phyloP scores from a whole-genome alignment of 192 early-diverging fungal genomes.

The Backusella mclennaniae region DNA sequence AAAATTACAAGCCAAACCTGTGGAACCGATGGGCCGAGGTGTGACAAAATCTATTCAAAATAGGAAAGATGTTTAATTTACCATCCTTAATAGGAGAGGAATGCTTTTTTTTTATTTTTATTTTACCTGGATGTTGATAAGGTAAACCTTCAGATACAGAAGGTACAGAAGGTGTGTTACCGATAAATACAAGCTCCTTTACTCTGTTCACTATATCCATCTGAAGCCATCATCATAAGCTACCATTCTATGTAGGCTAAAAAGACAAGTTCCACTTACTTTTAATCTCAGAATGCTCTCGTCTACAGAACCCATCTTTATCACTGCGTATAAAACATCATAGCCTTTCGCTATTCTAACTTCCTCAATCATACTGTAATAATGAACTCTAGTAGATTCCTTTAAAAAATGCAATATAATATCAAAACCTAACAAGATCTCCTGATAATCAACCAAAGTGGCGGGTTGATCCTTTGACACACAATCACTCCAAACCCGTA shows the following conservation, averaged over 20 bases:
- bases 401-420: slow-evolving; percentile 24
- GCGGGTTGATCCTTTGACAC: neutral
- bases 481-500: neutral
- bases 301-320: slow-evolving; percentile 44
- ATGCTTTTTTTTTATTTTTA: neutral
- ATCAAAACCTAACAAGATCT: slow-evolving; percentile 25
- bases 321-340: slow-evolving; percentile 40
- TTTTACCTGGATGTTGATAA: slow-evolving; percentile 56
- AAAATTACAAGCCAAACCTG: slow-evolving; percentile 7
- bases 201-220: slow-evolving; percentile 17
- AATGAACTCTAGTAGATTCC: slow-evolving; percentile 29
- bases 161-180: slow-evolving; percentile 39
- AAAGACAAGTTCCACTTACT: slow-evolving; percentile 18
- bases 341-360: slow-evolving; percentile 42
- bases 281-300: slow-evolving; percentile 39
- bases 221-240: neutral
- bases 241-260: neutral
- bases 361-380: slow-evolving; percentile 45
- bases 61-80: neutral
- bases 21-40: slow-evolving; percentile 24
- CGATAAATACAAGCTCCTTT: slow-evolving; percentile 49
- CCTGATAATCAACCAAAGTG: neutral
- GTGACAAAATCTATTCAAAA: slow-evolving; percentile 43
- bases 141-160: slow-evolving; percentile 44
- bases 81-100: neutral